Evolutionary conservation across 345 rosid genomes (phyloP), one percentile per base, ranked within the genome.

Genomic region (Euclidium syriacum): DNA sequence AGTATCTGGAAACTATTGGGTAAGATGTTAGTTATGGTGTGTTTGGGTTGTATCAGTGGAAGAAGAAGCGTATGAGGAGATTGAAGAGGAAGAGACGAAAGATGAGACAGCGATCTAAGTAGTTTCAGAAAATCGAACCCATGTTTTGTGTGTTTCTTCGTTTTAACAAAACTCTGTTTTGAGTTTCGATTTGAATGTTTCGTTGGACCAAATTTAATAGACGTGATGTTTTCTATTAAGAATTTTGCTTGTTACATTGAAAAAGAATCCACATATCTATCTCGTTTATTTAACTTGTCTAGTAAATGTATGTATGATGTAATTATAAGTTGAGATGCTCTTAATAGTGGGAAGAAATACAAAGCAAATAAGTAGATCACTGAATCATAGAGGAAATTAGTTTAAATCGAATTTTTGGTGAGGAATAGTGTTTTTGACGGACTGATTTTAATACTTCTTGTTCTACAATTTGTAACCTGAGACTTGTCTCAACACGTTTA

Each of bases 11-110:
- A n/a, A 0, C 30, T 2, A 4, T 7, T 15, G 35, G 8, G 19
- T 15, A 9, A 47, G 40, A 41, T 74, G 40, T 47, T 35, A n/a
- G n/a, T n/a, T 16, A 33, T 27, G 23, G 27, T 51, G 55, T 8
- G 12, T 11, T 50, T 44, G 23, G 16, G 19, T 67, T 27, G 46
- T 10, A 48, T 29, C 80, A 91, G 98, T 91, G 98, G 96, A 91
- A 91, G 96, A 91, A 91, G 95, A 91, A 88, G 96, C 96, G 98
- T 50, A 91, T 91, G 98, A 91, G 96, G 76, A 88, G 98, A 68
- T 64, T 91, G 75, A 91, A 91, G 98, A 84, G 98, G 88, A 91
- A 91, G 96, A 84, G 95, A 77, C 62, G 96, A 81, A 91, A 91
- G 98, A 91, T 88, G 98, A 88, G 96, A 54, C 98, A 91, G 80